These are phyloP conservation scores for Paramecium sonneborni DNA, from an alignment of 73 alveolate genomes.

Conservation along the genomic window DNA sequence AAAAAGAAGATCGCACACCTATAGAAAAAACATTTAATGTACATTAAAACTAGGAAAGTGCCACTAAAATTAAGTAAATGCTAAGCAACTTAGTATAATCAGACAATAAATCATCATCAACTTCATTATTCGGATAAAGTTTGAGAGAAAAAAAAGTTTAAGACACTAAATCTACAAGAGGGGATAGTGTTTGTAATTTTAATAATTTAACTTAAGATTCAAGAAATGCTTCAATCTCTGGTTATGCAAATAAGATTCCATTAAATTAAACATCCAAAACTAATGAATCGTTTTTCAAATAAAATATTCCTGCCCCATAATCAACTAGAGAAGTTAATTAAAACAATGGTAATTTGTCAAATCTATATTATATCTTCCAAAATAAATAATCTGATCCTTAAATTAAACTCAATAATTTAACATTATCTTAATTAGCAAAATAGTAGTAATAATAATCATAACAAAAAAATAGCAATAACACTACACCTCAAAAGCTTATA, in stretches of 20 bases:
- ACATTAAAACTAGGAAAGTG: not conserved
- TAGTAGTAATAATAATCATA: not conserved
- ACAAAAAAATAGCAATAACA: constrained; percentile 4
- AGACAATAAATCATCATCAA: not conserved
- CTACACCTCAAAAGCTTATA: not conserved
- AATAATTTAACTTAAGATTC: not conserved
- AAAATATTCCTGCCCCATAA: not conserved
- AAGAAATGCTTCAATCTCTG: constrained; percentile 15
- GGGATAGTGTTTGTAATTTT: not conserved
- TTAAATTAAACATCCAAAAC: not conserved
- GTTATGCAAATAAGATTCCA: not conserved
- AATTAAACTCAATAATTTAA: not conserved
- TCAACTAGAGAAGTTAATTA: not conserved
- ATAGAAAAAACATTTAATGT: not conserved
- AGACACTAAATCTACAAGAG: constrained; percentile 1
- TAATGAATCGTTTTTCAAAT: not conserved
- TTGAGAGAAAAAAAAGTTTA: not conserved
- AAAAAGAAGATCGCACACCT: not conserved
- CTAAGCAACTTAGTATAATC: not conserved
- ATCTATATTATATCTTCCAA: not conserved
- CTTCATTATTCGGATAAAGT: not conserved
- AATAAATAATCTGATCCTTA: not conserved
- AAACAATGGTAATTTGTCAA: not conserved
- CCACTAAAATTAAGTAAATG: not conserved
- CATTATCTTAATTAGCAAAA: constrained; percentile 17